Conservation (phyloP, 2,329 filamentous ascomycete genomes). For the Pezicula carpinea region DNA sequence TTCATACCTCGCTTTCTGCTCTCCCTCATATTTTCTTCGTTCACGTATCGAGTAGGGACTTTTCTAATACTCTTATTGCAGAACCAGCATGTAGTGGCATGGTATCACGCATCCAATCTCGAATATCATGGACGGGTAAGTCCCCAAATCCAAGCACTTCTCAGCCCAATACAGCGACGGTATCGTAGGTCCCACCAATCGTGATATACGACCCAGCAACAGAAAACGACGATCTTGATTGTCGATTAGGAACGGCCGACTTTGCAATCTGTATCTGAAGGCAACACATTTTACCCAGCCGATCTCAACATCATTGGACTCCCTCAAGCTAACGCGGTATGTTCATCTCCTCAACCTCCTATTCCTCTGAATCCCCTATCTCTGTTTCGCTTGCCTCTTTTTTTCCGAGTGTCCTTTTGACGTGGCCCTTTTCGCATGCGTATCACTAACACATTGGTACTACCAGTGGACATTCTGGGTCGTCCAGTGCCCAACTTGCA, state of each 20-base stretch:
- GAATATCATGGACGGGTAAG: constrained; percentile 38
- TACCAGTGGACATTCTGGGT: constrained; percentile 35
- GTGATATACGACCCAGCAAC: constrained; percentile 55
- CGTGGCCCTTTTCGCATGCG: constrained; percentile 15
- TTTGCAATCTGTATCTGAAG: constrained; percentile 29
- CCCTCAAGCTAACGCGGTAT: constrained; percentile 9
- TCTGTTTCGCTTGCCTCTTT: too few species aligned
- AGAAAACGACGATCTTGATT: constrained; percentile 54
- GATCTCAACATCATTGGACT: constrained; percentile 10
- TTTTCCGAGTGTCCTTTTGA: too few species aligned
- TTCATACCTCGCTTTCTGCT: too few species aligned
- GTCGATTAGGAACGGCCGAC: constrained; percentile 38
- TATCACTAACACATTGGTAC: constrained; percentile 46
- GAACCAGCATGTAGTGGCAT: constrained; percentile 40
- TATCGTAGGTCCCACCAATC: constrained; percentile 51
- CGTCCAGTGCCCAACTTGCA: constrained; percentile 34
- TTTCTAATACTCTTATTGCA: constrained; percentile 18
- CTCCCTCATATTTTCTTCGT: too few species aligned
- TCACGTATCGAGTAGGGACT: constrained; percentile 15
- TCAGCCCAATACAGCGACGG: constrained; percentile 43
- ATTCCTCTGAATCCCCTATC: too few species aligned
- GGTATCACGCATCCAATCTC: constrained; percentile 41
- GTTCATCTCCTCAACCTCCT: neutral
- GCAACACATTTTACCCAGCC: constrained; percentile 14
- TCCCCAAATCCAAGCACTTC: constrained; percentile 36